Percentiles rank a stretch among this genome's conserved stretches.
phyloP scores from a whole-genome alignment of 345 rosid genomes.

The Melaleuca quinquenervia region DNA sequence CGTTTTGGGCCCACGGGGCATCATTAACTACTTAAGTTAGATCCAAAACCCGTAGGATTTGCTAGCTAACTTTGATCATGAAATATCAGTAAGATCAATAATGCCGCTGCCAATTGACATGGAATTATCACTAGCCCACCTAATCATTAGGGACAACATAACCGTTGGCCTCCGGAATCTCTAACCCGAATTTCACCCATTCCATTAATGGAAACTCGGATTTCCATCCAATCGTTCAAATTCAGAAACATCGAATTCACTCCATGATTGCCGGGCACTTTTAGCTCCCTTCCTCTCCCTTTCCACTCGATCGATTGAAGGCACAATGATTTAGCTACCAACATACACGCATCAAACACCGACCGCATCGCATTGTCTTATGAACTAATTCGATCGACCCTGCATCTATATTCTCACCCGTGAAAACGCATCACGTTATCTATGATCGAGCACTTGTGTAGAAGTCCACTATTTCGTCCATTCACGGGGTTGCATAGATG shows the following conservation, averaged over 20 bases:
- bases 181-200: not conserved
- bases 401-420: not conserved
- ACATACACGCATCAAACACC: not conserved
- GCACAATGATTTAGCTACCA: not conserved
- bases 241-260: not conserved
- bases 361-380: too few species aligned
- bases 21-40: not conserved
- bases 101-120: not conserved
- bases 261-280: not conserved
- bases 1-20: not conserved
- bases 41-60: not conserved
- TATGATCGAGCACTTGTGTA: not conserved
- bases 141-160: not conserved
- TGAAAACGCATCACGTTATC: not conserved
- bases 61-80: not conserved
- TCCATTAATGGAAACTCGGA: not conserved
- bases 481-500: not conserved
- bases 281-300: not conserved
- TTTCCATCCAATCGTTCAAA: not conserved
- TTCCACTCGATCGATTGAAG: not conserved
- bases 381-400: not conserved
- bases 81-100: not conserved
- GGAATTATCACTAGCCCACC: not conserved
- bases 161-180: not conserved
- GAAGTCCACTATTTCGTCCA: not conserved